A percentile compares a stretch with the other conserved stretches of the same genome.
Conservation (phyloP, 345 rosid genomes). For the Trapa incisa region DNA sequence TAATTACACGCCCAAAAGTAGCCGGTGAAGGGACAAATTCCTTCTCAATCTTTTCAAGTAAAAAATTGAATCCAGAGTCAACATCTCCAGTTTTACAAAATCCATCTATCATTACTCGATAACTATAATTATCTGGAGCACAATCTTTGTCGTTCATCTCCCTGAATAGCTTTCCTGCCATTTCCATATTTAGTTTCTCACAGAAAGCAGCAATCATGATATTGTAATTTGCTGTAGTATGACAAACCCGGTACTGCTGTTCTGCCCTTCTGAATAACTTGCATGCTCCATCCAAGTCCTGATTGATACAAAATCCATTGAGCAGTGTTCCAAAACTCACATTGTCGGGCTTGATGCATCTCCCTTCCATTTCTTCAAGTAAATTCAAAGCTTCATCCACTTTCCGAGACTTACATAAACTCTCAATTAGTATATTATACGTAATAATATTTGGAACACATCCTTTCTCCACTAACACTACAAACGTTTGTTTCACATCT, state of each 20-base stretch:
- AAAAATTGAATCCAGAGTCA: conserved; percentile 41
- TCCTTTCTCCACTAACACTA: conserved; percentile 49
- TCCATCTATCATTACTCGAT: conserved; percentile 67
- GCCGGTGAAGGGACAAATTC: conserved; percentile 58
- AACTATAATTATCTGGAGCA: conserved; percentile 61
- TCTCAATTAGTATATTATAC: conserved; percentile 73
- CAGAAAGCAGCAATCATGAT: conserved; percentile 64
- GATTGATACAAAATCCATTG: conserved; percentile 50
- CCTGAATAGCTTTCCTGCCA: conserved; percentile 51
- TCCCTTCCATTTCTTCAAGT: conserved; percentile 40
- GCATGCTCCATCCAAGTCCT: conserved; percentile 62
- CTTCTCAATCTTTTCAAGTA: conserved; percentile 42
- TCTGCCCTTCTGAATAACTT: conserved; percentile 44
- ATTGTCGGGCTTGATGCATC: conserved; percentile 47
- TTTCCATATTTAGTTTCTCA: conserved; percentile 42
- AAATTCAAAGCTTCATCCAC: conserved; percentile 53
- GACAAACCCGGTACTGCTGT: conserved; percentile 33
- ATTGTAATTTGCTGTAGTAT: conserved; percentile 54
- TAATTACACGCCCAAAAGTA: conserved; percentile 69
- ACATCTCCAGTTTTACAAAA: conserved; percentile 65
- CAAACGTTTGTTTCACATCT: conserved; percentile 68
- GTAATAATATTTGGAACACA: conserved; percentile 69
- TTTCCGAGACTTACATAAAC: conserved; percentile 59
- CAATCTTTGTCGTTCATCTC: conserved; percentile 54
- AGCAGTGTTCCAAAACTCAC: conserved; percentile 59